Percentiles rank a stretch among this genome's conserved stretches.
phyloP scores from a whole-genome alignment of 192 early-diverging fungal species.

The Mortierella alpina region DNA sequence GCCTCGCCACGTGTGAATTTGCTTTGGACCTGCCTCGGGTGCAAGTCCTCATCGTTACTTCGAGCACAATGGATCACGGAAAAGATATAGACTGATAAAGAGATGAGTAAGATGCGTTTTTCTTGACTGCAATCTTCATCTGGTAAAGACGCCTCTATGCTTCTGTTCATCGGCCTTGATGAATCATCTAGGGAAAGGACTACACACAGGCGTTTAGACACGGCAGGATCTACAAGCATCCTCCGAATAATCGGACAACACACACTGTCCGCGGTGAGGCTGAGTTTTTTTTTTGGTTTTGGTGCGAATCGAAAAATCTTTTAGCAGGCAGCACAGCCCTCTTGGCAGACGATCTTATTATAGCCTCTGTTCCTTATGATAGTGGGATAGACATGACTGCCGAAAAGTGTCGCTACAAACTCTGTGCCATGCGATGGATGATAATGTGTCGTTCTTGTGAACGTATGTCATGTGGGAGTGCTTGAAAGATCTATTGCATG shows the following conservation, averaged over 20 bases:
- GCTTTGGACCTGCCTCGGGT: background rate
- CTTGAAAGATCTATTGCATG: slow-evolving; percentile 33
- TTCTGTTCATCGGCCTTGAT: background rate
- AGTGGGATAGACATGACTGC: no score
- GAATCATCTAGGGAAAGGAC: no score
- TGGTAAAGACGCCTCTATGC: background rate
- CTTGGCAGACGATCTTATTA: no score
- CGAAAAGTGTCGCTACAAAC: background rate
- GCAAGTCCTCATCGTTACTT: slow-evolving; percentile 12
- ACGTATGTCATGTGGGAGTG: slow-evolving; percentile 39
- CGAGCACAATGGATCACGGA: slow-evolving; percentile 9
- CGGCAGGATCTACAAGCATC: no score
- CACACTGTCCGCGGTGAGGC: no score
- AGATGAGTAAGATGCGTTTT: slow-evolving; percentile 21
- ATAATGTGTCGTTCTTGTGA: slow-evolving; percentile 42
- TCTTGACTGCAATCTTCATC: slow-evolving; percentile 23
- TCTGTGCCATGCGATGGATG: slow-evolving; percentile 38
- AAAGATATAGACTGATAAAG: slow-evolving; percentile 18
- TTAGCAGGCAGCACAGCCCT: no score
- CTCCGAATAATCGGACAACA: no score
- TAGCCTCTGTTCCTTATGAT: no score
- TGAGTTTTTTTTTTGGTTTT: no score
- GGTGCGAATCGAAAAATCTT: no score
- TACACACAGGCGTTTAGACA: no score
- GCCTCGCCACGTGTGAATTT: slow-evolving; percentile 10